Evolutionary conservation across 108 stramenopile species (phyloP), one percentile per base, ranked within the genome.

Genomic region (Epithemia pelagica): DNA sequence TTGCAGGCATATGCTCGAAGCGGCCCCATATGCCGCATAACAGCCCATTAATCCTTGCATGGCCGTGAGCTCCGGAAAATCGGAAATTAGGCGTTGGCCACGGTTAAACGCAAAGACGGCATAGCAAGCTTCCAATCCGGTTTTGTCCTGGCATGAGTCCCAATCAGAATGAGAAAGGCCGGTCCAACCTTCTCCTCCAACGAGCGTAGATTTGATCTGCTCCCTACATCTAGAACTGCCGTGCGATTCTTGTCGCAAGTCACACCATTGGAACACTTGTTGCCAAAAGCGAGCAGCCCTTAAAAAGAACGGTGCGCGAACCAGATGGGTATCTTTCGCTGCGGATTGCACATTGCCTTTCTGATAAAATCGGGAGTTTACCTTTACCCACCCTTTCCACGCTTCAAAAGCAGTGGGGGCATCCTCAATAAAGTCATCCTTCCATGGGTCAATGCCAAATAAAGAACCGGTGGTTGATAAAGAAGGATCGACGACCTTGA

Each of bases 31-130:
- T 0, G 71, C 78, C 23, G 54, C 46, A 61, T 72, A 85, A 24
- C 84, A 81, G 18, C 84, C 84, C 59, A 85, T 80, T 2, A 85
- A 61, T 0, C 79, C 82, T 60, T 46, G 30, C 59, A 60, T 62
- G 5, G 66, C 23, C 1, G 22, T 63, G 29, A 46, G 37, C n/a
- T n/a, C n/a, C n/a, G 21, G 30, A 25, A 3, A 30, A 20, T 62
- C 22, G 2, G 24, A 24, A 18, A 53, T 1, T 22, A 28, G 18
- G 0, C 52, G 24, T 58, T 76, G 75, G 24, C 75, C 75, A 23
- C 64, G 53, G 37, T 37, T 65, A 65, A 72, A 75, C 8, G 69
- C 64, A 52, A 62, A 70, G 1, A 75, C 24, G 52, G 73, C 73
- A 18, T 66, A 55, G 22, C 51, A 33, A 7, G 73, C 73, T 28